These are phyloP conservation scores for Corymbia citriodora DNA, from an alignment of 441 rosid genomes.

Conservation along the genomic window DNA sequence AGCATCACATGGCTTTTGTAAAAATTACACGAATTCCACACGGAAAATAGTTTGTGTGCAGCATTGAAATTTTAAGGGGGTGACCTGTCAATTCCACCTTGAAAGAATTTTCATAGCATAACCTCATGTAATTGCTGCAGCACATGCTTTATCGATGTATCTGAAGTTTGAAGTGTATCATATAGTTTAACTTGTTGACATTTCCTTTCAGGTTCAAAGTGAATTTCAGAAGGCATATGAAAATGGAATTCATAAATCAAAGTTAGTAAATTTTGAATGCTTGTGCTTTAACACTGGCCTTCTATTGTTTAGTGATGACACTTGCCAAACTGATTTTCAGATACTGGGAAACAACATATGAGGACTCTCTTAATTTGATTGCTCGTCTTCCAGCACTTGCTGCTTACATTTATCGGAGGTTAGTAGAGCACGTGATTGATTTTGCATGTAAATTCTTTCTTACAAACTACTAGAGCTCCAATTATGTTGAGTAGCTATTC, in stretches of 20 bases:
- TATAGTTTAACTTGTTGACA: slow-evolving; percentile 2
- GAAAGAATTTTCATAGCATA: background rate
- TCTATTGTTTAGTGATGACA: slow-evolving; percentile 4
- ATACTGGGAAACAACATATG: slow-evolving; percentile 96
- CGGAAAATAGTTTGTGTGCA: background rate
- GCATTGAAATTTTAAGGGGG: background rate
- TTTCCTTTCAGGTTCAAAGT: slow-evolving; percentile 73
- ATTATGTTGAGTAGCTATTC: background rate
- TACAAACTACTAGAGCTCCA: background rate
- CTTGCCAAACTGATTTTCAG: slow-evolving; percentile 32
- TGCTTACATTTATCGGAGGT: slow-evolving; percentile 87
- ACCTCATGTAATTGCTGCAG: background rate
- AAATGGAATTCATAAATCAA: slow-evolving; percentile 79
- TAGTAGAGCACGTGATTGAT: slow-evolving; percentile 17
- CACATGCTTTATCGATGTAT: background rate
- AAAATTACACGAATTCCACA: background rate
- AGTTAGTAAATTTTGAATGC: slow-evolving; percentile 37
- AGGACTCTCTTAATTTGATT: slow-evolving; percentile 86
- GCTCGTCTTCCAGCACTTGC: slow-evolving; percentile 88
- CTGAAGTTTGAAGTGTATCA: background rate
- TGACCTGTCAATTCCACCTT: background rate
- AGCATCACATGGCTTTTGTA: background rate
- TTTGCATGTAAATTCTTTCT: background rate
- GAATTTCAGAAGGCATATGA: slow-evolving; percentile 96
- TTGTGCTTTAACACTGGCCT: background rate